These are phyloP conservation scores for Colletotrichum godetiae DNA, from an alignment of 2,329 filamentous ascomycete species.

Conservation along the genomic window DNA sequence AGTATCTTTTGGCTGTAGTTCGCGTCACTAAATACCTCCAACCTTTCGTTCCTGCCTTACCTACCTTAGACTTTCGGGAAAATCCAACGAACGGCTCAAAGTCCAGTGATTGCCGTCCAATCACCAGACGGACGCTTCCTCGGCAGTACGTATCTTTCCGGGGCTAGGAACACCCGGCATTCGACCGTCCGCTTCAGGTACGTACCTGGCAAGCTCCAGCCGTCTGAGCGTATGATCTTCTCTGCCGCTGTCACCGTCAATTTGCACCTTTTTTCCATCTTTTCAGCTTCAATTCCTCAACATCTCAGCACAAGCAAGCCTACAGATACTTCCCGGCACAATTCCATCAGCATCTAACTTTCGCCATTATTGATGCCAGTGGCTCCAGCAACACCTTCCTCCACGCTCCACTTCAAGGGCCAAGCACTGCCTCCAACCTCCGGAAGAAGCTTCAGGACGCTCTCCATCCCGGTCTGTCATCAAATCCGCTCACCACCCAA, in stretches of 20 bases:
- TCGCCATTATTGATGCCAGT: not conserved
- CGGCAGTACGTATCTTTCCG: not conserved
- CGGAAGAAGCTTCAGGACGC: not conserved
- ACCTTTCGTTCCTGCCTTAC: not conserved
- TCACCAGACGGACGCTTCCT: not conserved
- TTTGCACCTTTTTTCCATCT: not conserved
- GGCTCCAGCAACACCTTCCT: not conserved
- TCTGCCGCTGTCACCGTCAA: not conserved
- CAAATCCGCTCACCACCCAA: slow-evolving; percentile 5
- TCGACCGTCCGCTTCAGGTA: not conserved
- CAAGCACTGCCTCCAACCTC: not conserved
- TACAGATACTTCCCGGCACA: not conserved
- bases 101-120: too few relatives aligned
- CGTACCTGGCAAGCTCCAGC: not conserved
- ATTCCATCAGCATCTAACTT: not conserved
- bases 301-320: too few relatives aligned
- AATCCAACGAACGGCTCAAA: not conserved
- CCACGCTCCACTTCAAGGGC: not conserved
- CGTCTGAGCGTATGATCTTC: not conserved
- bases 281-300: not conserved
- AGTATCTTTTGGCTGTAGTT: not conserved
- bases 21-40: not conserved
- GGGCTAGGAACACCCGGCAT: not conserved
- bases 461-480: not conserved
- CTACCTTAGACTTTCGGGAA: not conserved